Percentiles rank a stretch among this genome's conserved stretches.
Evolutionary conservation across 2,329 filamentous ascomycete genomes (phyloP).

Genomic region (Ophiosphaerella narmari): DNA sequence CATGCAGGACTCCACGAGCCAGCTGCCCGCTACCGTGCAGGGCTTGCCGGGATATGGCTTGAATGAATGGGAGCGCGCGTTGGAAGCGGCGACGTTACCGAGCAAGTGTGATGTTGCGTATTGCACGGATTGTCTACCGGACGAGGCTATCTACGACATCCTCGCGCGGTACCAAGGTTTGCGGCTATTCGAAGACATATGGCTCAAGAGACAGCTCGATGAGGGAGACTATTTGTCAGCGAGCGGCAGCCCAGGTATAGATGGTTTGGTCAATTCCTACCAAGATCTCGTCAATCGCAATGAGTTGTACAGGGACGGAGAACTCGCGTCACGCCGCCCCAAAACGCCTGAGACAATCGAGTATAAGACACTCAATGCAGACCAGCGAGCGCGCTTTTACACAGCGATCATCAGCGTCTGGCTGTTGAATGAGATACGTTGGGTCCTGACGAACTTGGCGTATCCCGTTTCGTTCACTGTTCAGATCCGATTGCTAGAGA

Average conservation of each 20-base stretch:
- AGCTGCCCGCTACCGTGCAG: constrained; percentile 6
- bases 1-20: constrained; percentile 5
- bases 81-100: neutral
- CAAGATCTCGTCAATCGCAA: constrained; percentile 7
- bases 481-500: constrained; percentile 5
- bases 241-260: constrained; percentile 6
- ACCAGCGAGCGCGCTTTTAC: constrained; percentile 30
- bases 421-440: constrained; percentile 32
- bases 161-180: constrained; percentile 32
- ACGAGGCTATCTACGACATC: constrained; percentile 22
- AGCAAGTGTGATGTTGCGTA: neutral
- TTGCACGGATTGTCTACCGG: constrained; percentile 11
- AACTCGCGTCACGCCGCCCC: neutral
- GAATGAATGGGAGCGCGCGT: constrained; percentile 9
- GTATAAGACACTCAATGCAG: constrained; percentile 17
- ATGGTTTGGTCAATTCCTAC: constrained; percentile 3
- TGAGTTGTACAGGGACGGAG: constrained; percentile 6
- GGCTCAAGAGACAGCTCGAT: constrained; percentile 22
- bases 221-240: constrained; percentile 17
- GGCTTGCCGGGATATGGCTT: neutral
- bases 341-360: constrained; percentile 3
- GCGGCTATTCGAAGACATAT: constrained; percentile 23
- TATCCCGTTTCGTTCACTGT: constrained; percentile 6
- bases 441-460: constrained; percentile 22
- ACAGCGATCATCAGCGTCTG: constrained; percentile 24